phyloP scores from a whole-genome alignment of 2,329 filamentous ascomycete genomes.

The Chalaropsis thielavioides region DNA sequence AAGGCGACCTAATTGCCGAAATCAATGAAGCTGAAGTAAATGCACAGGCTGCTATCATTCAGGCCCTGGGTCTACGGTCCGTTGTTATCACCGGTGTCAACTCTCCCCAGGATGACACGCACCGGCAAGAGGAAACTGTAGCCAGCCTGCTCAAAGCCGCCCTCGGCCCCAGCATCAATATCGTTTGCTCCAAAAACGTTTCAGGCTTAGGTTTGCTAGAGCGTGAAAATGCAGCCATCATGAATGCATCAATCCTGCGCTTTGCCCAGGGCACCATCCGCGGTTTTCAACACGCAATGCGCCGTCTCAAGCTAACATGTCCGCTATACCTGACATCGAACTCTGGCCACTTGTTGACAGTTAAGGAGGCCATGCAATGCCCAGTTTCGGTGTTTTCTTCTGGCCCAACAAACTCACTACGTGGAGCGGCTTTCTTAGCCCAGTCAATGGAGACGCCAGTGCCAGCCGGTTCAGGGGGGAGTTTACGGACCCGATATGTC shows the following conservation, averaged over 20 bases:
- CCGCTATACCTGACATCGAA: constrained; percentile 37
- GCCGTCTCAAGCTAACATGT: constrained; percentile 27
- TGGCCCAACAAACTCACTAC: constrained; percentile 21
- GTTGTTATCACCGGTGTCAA: constrained; percentile 44
- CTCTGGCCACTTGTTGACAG: constrained; percentile 27
- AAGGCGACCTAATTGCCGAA: constrained; percentile 19
- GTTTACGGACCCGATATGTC: constrained; percentile 20
- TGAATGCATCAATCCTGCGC: constrained; percentile 36
- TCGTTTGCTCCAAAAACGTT: constrained; percentile 24
- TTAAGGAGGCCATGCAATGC: constrained; percentile 20
- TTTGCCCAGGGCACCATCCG: constrained; percentile 34
- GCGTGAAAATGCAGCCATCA: constrained; percentile 38
- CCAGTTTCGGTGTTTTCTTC: constrained; percentile 21
- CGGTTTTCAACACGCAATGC: constrained; percentile 33
- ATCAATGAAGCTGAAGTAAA: constrained; percentile 17
- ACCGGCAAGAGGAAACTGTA: constrained; percentile 37
- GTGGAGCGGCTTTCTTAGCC: constrained; percentile 20
- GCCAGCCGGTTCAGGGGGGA: neutral
- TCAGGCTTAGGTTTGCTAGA: constrained; percentile 30
- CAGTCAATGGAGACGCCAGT: constrained; percentile 8
- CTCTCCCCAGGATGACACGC: constrained; percentile 40
- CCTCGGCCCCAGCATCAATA: constrained; percentile 23
- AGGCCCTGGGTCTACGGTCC: constrained; percentile 23
- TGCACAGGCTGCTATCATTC: constrained; percentile 20
- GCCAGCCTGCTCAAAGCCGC: constrained; percentile 28